Conservation (phyloP, 148 eudicot genomes). For the Amaranthus cruentus region DNA sequence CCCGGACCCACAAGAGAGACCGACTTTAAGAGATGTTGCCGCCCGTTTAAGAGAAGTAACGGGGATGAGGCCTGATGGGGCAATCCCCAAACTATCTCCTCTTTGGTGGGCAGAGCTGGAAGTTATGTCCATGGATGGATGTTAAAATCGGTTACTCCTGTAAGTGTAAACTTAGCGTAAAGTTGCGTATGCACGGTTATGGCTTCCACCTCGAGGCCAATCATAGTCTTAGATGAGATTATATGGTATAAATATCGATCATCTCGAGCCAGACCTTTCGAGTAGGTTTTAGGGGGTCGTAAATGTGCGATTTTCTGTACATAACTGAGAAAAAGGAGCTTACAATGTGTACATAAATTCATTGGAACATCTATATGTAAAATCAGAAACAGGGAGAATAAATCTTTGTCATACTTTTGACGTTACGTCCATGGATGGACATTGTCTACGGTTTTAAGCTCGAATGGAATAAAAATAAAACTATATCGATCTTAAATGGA, state of each 20-base stretch:
- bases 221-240: conserved; percentile 9
- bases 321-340: background rate
- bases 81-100: conserved; percentile 67
- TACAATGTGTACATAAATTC: background rate
- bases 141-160: conserved; percentile 9
- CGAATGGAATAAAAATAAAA: conserved; percentile 1
- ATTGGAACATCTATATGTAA: background rate
- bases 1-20: conserved; percentile 54
- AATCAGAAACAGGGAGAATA: background rate
- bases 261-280: too few relatives aligned
- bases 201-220: conserved; percentile 13
- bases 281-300: background rate
- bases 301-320: conserved; percentile 4
- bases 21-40: conserved; percentile 55
- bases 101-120: conserved; percentile 98
- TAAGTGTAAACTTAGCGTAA: conserved; percentile 9
- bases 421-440: background rate
- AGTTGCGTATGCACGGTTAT: background rate
- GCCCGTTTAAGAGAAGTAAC: conserved; percentile 55
- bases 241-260: background rate
- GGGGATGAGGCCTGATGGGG: conserved; percentile 57
- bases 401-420: background rate
- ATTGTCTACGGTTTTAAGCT: too few relatives aligned
- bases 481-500: background rate
- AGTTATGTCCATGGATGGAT: conserved; percentile 50